Conservation (phyloP, 2,329 filamentous ascomycete genomes). For the Aspergillus unguis region DNA sequence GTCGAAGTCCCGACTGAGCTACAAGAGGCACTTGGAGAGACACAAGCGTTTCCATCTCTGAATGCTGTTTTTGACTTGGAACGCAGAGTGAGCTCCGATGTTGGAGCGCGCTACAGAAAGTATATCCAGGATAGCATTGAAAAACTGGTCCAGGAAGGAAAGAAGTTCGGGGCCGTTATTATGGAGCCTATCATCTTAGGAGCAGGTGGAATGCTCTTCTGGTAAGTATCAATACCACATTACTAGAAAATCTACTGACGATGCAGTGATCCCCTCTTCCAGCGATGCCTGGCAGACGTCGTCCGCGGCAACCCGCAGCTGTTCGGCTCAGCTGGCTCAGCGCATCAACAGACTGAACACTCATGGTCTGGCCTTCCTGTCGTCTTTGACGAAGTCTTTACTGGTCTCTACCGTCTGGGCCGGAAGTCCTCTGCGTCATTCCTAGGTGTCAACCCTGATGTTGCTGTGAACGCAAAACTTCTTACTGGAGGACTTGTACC, state of each 20-base stretch:
- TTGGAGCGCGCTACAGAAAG: conserved; percentile 53
- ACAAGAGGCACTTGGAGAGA: conserved; percentile 44
- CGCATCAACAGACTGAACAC: conserved; percentile 5
- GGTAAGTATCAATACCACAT: conserved; percentile 49
- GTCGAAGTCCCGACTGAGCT: conserved; percentile 56
- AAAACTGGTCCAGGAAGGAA: conserved; percentile 54
- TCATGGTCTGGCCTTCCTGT: conserved; percentile 72
- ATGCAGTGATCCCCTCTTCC: conserved; percentile 72
- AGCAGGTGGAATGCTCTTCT: conserved; percentile 79
- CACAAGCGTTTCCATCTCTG: conserved; percentile 48
- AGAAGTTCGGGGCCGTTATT: conserved; percentile 71
- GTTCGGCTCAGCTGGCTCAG: conserved; percentile 41
- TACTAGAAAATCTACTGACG: background rate
- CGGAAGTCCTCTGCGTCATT: conserved; percentile 68
- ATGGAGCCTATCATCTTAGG: conserved; percentile 78
- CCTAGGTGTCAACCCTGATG: conserved; percentile 65
- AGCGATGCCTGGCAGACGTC: conserved; percentile 65
- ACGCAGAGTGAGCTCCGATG: conserved; percentile 44
- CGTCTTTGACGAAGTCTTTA: conserved; percentile 85
- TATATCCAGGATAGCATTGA: conserved; percentile 59
- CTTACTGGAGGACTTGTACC: conserved; percentile 77
- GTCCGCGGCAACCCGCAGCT: conserved; percentile 60
- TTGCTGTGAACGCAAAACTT: conserved; percentile 78
- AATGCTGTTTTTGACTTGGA: conserved; percentile 60
- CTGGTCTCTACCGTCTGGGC: conserved; percentile 77